Evolutionary conservation across 257 asterid species (phyloP).

Genomic region (Verbena officinalis): DNA sequence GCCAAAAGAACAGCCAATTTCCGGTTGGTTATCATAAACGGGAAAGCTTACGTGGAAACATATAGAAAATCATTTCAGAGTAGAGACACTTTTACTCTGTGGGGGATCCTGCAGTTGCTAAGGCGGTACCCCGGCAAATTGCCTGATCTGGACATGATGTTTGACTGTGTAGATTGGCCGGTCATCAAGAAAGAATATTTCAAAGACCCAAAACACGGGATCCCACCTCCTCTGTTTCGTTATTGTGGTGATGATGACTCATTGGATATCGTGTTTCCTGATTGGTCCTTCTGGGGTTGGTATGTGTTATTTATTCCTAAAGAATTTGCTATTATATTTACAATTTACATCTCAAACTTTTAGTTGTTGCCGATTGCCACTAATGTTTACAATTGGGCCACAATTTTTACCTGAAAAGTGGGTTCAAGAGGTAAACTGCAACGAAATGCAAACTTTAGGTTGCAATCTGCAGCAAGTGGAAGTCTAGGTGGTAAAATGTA

Average conservation of each 20-base stretch:
- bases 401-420: too few relatives aligned
- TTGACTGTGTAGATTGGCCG: conserved; percentile 76
- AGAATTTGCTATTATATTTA: too few relatives aligned
- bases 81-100: conserved; percentile 63
- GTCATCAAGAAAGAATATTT: conserved; percentile 41
- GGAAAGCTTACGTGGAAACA: conserved; percentile 61
- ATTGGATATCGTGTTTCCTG: conserved; percentile 75
- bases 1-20: conserved; percentile 65
- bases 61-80: conserved; percentile 57
- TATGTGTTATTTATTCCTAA: conserved; percentile 24
- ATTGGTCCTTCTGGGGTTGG: conserved; percentile 98
- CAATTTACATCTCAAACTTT: too few relatives aligned
- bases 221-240: conserved; percentile 72
- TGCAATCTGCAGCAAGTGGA: too few relatives aligned
- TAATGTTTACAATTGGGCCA: too few relatives aligned
- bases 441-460: too few relatives aligned
- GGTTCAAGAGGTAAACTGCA: too few relatives aligned
- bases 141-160: conserved; percentile 83
- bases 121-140: conserved; percentile 72
- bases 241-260: conserved; percentile 60
- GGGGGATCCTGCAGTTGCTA: conserved; percentile 80
- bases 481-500: too few relatives aligned
- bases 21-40: conserved; percentile 59
- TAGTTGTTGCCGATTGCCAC: too few relatives aligned
- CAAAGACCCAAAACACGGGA: conserved; percentile 24